phyloP scores from a whole-genome alignment of 805 yeast genomes.

The Nakazawaea wickerhamii region DNA sequence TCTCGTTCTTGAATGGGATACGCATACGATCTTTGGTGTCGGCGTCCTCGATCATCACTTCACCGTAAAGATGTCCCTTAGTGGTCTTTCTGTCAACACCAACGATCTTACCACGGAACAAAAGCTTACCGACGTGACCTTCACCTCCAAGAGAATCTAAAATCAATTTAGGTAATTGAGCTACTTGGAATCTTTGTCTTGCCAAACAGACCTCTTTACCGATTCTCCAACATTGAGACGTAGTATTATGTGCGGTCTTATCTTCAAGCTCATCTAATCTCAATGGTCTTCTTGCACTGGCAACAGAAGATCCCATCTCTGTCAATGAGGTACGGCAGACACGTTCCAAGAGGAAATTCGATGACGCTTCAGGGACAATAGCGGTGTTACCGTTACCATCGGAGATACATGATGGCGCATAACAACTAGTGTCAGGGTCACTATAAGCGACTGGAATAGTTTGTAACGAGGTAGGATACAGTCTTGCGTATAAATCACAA shows the following conservation, averaged over 20 bases:
- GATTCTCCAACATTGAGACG: conserved; percentile 43
- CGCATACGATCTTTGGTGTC: conserved; percentile 15
- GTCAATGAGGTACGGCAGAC: conserved; percentile 36
- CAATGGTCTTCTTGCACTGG: conserved; percentile 30
- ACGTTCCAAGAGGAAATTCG: conserved; percentile 30
- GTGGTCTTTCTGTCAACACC: conserved; percentile 35
- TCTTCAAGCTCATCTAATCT: conserved; percentile 16
- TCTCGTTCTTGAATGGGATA: conserved; percentile 46
- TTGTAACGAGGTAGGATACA: conserved; percentile 33
- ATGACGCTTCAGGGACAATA: conserved; percentile 20
- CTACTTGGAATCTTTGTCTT: conserved; percentile 30
- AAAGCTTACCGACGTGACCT: conserved; percentile 23
- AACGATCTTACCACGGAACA: conserved; percentile 38
- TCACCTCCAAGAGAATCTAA: conserved; percentile 32
- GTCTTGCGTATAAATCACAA: conserved; percentile 36
- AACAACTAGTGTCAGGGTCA: conserved; percentile 19
- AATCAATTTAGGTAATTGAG: conserved; percentile 28
- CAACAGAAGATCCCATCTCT: conserved; percentile 38
- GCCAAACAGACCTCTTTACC: conserved; percentile 39
- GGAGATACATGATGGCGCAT: conserved; percentile 24
- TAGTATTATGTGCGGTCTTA: conserved; percentile 22
- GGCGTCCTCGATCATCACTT: conserved; percentile 25
- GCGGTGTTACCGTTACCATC: conserved; percentile 24
- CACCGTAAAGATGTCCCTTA: conserved; percentile 41
- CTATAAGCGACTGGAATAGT: conserved; percentile 24